phyloP scores from a whole-genome alignment of 2,329 filamentous ascomycete genomes.

The Cephalotrichum gorgonifer region DNA sequence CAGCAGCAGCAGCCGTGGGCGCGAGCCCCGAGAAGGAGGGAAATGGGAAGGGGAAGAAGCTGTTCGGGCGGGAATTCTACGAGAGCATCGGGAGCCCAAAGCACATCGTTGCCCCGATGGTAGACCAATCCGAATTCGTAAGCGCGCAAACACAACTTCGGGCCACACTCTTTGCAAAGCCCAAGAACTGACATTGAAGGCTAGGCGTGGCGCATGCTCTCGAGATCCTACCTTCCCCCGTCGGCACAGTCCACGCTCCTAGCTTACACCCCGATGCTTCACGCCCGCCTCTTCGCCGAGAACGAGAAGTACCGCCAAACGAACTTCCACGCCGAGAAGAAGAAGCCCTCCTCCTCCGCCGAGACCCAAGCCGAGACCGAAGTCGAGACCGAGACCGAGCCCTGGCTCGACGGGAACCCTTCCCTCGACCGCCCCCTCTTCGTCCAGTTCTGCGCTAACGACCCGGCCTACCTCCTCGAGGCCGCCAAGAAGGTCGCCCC shows the following conservation, averaged over 20 bases:
- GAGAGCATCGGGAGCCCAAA: constrained; percentile 89
- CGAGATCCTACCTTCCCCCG: constrained; percentile 77
- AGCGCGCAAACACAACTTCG: constrained; percentile 20
- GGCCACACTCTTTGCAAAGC: neutral
- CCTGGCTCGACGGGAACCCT: constrained; percentile 80
- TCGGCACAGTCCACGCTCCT: constrained; percentile 57
- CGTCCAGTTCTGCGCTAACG: constrained; percentile 93
- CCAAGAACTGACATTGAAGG: neutral
- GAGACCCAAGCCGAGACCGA: constrained; percentile 6
- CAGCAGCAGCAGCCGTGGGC: neutral
- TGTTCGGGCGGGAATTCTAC: constrained; percentile 84
- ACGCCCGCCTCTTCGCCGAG: constrained; percentile 79
- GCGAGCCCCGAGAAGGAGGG: neutral
- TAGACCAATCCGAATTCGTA: constrained; percentile 97
- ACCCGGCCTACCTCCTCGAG: constrained; percentile 66
- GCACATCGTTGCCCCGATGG: constrained; percentile 90
- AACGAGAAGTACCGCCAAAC: constrained; percentile 63
- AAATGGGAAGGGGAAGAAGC: too few relatives aligned
- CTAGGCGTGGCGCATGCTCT: constrained; percentile 92
- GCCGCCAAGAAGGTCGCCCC: constrained; percentile 72
- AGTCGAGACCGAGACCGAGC: constrained; percentile 12
- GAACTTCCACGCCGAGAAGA: constrained; percentile 63
- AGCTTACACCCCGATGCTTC: constrained; percentile 93
- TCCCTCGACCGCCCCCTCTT: constrained; percentile 77
- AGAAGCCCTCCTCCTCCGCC: constrained; percentile 13